phyloP scores from a whole-genome alignment of 108 stramenopile species.

The Asterionellopsis glacialis region DNA sequence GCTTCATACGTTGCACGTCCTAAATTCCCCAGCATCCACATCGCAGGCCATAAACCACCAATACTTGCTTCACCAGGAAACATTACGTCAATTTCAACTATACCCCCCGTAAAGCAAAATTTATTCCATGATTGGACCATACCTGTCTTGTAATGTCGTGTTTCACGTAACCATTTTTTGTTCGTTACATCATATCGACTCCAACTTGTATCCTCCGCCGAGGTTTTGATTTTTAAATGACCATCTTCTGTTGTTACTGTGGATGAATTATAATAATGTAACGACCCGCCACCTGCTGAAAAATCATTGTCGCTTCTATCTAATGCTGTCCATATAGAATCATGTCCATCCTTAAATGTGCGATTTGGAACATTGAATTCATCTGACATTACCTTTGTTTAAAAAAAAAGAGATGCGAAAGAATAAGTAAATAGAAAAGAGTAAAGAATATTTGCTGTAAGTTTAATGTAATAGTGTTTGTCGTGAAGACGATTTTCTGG shows the following conservation, averaged over 20 bases:
- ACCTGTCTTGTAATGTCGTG: constrained; percentile 73
- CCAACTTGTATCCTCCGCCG: constrained; percentile 48
- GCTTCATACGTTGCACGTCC: constrained; percentile 90
- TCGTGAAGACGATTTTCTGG: neutral
- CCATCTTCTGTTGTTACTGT: constrained; percentile 82
- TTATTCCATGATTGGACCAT: constrained; percentile 97
- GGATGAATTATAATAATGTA: constrained; percentile 92
- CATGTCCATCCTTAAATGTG: constrained; percentile 88
- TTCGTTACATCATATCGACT: constrained; percentile 60
- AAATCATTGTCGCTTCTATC: constrained; percentile 55
- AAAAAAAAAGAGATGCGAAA: neutral
- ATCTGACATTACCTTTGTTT: constrained; percentile 69
- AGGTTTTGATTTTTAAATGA: constrained; percentile 63
- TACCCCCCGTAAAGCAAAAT: constrained; percentile 97
- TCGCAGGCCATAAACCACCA: constrained; percentile 93
- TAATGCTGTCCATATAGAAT: constrained; percentile 92
- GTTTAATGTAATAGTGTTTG: neutral
- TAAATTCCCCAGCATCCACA: constrained; percentile 95
- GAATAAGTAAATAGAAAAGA: neutral
- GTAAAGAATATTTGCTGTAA: neutral
- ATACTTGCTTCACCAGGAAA: constrained; percentile 87
- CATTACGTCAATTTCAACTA: constrained; percentile 86
- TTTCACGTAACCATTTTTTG: constrained; percentile 54
- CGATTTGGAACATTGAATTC: constrained; percentile 85
- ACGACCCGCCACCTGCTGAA: constrained; percentile 76